Conservation (phyloP, 1,284 basidiomycete species). For the Amylostereum chailletii region DNA sequence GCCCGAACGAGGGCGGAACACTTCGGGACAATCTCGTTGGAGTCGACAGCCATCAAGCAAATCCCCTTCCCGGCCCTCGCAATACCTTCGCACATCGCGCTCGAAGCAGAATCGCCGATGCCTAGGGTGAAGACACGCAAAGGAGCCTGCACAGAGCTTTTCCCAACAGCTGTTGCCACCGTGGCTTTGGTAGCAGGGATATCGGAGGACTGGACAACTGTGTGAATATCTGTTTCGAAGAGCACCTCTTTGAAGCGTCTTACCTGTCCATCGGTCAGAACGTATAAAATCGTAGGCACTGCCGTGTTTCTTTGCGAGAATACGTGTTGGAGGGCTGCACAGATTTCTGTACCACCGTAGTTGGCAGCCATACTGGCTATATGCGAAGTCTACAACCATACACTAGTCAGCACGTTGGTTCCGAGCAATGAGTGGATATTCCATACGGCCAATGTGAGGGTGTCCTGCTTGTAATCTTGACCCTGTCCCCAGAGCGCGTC, state of each 20-base stretch:
- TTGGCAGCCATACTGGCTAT: conserved; percentile 32
- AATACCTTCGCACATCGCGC: conserved; percentile 39
- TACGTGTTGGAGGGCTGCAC: conserved; percentile 26
- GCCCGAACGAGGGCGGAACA: conserved; percentile 41
- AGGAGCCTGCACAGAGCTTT: conserved; percentile 14
- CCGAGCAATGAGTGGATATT: too few species aligned
- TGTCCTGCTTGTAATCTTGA: conserved; percentile 21
- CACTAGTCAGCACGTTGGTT: conserved; percentile 2
- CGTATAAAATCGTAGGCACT: conserved; percentile 37
- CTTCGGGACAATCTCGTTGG: conserved; percentile 37
- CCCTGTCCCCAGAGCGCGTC: conserved; percentile 30
- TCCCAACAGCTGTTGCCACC: conserved; percentile 14
- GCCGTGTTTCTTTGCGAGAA: conserved; percentile 21
- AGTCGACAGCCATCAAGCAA: conserved; percentile 32
- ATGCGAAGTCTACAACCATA: conserved; percentile 14
- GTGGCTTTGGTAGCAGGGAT: conserved; percentile 15
- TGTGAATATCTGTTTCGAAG: not conserved
- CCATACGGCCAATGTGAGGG: conserved; percentile 31
- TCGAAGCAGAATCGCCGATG: conserved; percentile 42
- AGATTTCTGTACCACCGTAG: conserved; percentile 40
- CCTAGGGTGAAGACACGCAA: conserved; percentile 47
- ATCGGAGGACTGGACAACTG: conserved; percentile 19
- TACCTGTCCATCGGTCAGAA: conserved; percentile 46
- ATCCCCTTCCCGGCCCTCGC: conserved; percentile 41
- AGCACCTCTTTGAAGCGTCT: conserved; percentile 3